Base-by-base conservation (phyloP, 1,139 yeast species). In the Barnettozyma hawaiiensis region DNA sequence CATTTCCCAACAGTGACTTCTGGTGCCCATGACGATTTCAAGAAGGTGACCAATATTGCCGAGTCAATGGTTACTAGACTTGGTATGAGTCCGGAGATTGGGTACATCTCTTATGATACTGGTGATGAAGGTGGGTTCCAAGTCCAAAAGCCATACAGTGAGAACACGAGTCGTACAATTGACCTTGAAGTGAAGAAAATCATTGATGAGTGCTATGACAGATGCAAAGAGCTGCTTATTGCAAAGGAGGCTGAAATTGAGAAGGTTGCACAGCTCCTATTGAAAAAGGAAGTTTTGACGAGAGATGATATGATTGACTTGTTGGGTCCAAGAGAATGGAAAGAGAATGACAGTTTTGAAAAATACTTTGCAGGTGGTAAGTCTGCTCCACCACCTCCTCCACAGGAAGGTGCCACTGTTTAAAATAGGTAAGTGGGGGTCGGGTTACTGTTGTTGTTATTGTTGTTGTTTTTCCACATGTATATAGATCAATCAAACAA, bases 1-100 rank as follows among this genome's bases (percentile, higher is more conserved):
- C 85, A 83, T 61, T 84, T 84, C 55, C 73, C 74, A 39, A 77
- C 85, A n/a, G 86, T 84, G 2, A 83, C 92, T 7, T 78, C 85
- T 53, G 94, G 92, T 43, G 94, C 89, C 0, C 77, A 83, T 18
- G 92, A 84, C 60, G 94, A 84, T 63, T 81, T 84, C 64, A 83
- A 82, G 60, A 83, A 84, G 57, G 82, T 83, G 31, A 84, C 92
- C 1, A 75, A 73, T 47, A 81, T 83, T 77, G 92, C 92, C 0
- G 82, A 79, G 47, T 76, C 76, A 34, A 84, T 84, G 94, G 85
- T 84, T 29, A 71, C 84, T 40, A 77, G 78, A 51, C 68, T 83
- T 37, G 94, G 94, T 43, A 84, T 84, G 94, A 79, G 86, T 14
- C 68, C 72, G 7, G 75, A 78, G 53, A 67, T 84, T 39, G 94